Conservation (phyloP, 768 basidiomycete genomes). For the Polyporus arcularius region DNA sequence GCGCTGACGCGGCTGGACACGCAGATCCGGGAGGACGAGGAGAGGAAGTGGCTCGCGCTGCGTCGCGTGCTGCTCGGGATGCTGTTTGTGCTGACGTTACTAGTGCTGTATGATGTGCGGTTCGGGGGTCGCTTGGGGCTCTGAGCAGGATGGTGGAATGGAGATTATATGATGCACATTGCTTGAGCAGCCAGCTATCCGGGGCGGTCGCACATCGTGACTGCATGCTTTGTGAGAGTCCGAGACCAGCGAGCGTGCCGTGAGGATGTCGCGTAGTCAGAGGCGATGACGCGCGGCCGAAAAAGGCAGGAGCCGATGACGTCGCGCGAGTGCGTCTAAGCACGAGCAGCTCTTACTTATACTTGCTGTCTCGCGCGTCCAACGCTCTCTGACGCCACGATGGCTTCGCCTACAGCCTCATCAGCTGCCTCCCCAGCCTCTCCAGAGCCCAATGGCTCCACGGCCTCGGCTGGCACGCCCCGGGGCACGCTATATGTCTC, state of each 20-base stretch:
- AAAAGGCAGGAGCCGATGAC: background rate
- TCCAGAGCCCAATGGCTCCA: background rate
- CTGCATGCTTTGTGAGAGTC: background rate
- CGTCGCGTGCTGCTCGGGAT: background rate
- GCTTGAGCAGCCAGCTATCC: too few species aligned
- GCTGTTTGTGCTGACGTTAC: background rate
- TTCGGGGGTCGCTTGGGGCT: too few species aligned
- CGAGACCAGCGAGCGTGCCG: background rate
- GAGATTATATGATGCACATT: too few species aligned
- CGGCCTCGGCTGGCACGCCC: constrained; percentile 38
- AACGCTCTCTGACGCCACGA: background rate
- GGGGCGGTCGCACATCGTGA: too few species aligned
- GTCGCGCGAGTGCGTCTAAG: background rate
- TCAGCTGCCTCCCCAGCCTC: background rate
- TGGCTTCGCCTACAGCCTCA: background rate
- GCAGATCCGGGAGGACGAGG: background rate
- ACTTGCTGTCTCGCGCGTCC: background rate
- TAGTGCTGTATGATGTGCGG: background rate
- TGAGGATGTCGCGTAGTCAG: background rate
- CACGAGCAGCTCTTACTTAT: background rate
- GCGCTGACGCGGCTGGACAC: background rate
- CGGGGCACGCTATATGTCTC: constrained; percentile 75
- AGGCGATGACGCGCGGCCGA: background rate
- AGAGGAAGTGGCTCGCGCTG: background rate
- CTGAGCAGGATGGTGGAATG: too few species aligned